These are phyloP conservation scores for Trichocladium antarcticum DNA, from an alignment of 495 filamentous ascomycete species.

Conservation along the genomic window DNA sequence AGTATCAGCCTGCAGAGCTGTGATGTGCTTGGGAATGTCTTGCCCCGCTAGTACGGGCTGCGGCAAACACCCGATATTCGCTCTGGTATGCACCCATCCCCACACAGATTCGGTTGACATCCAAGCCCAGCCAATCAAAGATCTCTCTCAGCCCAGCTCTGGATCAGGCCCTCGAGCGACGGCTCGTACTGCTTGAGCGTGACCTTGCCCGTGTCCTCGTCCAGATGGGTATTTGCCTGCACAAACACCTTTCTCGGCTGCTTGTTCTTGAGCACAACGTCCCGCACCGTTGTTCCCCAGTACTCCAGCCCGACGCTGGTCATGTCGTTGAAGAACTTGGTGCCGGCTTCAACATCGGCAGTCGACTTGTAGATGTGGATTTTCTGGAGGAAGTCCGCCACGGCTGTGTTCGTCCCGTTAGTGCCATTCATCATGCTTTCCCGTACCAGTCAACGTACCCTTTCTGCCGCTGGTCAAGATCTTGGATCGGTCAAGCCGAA, in stretches of 20 bases:
- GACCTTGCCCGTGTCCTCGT: conserved; percentile 58
- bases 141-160: conserved; percentile 77
- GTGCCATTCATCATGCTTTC: conserved; percentile 13
- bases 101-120: too few relatives aligned
- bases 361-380: conserved; percentile 88
- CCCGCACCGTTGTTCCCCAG: conserved; percentile 64
- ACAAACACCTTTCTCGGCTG: conserved; percentile 93
- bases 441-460: conserved; percentile 24
- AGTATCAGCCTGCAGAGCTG: too few relatives aligned
- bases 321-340: conserved; percentile 69
- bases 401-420: conserved; percentile 38
- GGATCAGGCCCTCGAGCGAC: conserved; percentile 71
- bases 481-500: conserved; percentile 71
- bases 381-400: conserved; percentile 83
- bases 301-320: conserved; percentile 68
- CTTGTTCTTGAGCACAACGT: conserved; percentile 74
- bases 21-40: too few relatives aligned
- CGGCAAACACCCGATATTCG: too few relatives aligned
- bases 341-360: conserved; percentile 66
- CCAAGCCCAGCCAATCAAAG: conserved; percentile 41
- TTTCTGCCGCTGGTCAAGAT: conserved; percentile 53
- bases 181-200: conserved; percentile 82
- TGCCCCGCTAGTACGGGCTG: too few relatives aligned
- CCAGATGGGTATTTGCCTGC: conserved; percentile 74
- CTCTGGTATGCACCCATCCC: too few relatives aligned